Percentiles rank a stretch among this genome's conserved stretches.
Evolutionary conservation across 768 basidiomycete genomes (phyloP).

Genomic region (Strobilomyces confusus): DNA sequence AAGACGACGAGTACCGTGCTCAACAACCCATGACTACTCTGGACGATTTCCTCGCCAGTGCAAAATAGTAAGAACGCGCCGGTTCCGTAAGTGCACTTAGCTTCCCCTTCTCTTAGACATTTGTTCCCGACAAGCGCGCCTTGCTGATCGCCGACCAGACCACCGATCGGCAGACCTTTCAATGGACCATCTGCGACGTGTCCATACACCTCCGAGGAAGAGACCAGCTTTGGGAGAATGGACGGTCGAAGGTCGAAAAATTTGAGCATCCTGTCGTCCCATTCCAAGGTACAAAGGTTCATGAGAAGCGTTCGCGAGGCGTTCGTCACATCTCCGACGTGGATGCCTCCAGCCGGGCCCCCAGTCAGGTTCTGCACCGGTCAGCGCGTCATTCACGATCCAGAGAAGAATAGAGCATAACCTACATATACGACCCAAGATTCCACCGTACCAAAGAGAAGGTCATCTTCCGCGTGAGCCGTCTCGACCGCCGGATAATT

Average conservation of each 20-base stretch:
- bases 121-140: conserved; percentile 96
- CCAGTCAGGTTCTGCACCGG: conserved; percentile 72
- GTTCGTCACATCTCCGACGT: conserved; percentile 92
- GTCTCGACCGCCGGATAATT: conserved; percentile 69
- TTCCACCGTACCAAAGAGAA: conserved; percentile 93
- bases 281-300: conserved; percentile 74
- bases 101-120: conserved; percentile 85
- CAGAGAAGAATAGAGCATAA: conserved; percentile 9
- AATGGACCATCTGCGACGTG: conserved; percentile 62
- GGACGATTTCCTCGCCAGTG: conserved; percentile 83
- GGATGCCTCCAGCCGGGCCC: conserved; percentile 61
- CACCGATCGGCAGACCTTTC: conserved; percentile 79
- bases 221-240: conserved; percentile 82
- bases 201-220: conserved; percentile 92
- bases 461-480: conserved; percentile 77
- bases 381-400: neutral
- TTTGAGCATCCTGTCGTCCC: conserved; percentile 77
- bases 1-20: conserved; percentile 59
- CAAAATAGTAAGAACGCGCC: conserved; percentile 96
- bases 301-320: conserved; percentile 94
- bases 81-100: conserved; percentile 98
- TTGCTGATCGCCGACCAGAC: conserved; percentile 97
- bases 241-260: conserved; percentile 82
- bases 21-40: conserved; percentile 82
- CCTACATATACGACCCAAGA: conserved; percentile 91